Conservation (phyloP, 805 yeast genomes). For the Lipomyces anomalus region DNA sequence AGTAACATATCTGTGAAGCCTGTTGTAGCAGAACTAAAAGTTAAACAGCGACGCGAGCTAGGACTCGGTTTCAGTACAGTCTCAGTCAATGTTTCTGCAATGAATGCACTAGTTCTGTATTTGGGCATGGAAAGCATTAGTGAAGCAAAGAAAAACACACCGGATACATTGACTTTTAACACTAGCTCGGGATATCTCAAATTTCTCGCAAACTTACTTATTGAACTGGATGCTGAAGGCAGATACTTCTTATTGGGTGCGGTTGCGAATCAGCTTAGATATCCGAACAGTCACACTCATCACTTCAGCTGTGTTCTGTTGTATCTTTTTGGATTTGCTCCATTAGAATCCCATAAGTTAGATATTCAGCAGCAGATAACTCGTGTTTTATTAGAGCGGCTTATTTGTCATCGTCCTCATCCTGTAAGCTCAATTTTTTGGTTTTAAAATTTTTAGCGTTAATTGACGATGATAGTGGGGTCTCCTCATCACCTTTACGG, state of each 20-base stretch:
- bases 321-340: slow-evolving; percentile 59
- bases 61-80: slow-evolving; percentile 64
- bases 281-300: slow-evolving; percentile 85
- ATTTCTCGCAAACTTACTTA: slow-evolving; percentile 61
- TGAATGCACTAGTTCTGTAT: slow-evolving; percentile 77
- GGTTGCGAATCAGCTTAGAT: slow-evolving; percentile 82
- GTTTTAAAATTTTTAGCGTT: no score
- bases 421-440: no score
- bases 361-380: slow-evolving; percentile 74
- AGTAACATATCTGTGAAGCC: slow-evolving; percentile 32
- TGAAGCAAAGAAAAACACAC: slow-evolving; percentile 34
- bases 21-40: slow-evolving; percentile 24
- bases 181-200: slow-evolving; percentile 51
- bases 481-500: slow-evolving; percentile 70
- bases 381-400: slow-evolving; percentile 78
- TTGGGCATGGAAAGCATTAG: slow-evolving; percentile 65
- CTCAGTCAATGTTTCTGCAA: slow-evolving; percentile 49
- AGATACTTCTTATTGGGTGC: slow-evolving; percentile 67
- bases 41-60: slow-evolving; percentile 48
- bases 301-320: slow-evolving; percentile 72
- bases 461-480: no score
- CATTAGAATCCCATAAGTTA: slow-evolving; percentile 41
- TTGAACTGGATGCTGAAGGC: slow-evolving; percentile 45
- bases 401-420: slow-evolving; percentile 88
- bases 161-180: slow-evolving; percentile 30